phyloP scores from a whole-genome alignment of 495 filamentous ascomycete genomes.

The Penicillium samsonianum region DNA sequence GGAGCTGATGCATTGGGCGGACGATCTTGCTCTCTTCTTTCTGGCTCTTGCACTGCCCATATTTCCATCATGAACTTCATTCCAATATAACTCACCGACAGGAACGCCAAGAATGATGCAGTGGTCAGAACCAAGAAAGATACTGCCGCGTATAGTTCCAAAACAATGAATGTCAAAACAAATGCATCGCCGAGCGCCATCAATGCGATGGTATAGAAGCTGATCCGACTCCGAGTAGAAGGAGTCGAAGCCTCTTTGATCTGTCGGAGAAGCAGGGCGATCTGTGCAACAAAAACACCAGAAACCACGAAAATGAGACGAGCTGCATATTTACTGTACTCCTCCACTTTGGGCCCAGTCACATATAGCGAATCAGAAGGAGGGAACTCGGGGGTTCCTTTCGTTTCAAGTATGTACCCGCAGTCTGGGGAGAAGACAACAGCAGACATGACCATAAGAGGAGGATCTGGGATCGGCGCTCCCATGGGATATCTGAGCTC shows the following conservation, averaged over 20 bases:
- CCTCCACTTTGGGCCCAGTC: slow-evolving; percentile 74
- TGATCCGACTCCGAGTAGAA: slow-evolving; percentile 88
- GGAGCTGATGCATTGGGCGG: slow-evolving; percentile 29
- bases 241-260: slow-evolving; percentile 91
- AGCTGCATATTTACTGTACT: slow-evolving; percentile 65
- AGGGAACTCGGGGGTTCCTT: slow-evolving; percentile 72
- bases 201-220: slow-evolving; percentile 80
- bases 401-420: slow-evolving; percentile 85
- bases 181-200: slow-evolving; percentile 86
- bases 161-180: slow-evolving; percentile 62
- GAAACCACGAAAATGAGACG: slow-evolving; percentile 68
- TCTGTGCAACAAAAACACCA: slow-evolving; percentile 64
- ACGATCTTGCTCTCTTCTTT: slow-evolving; percentile 61
- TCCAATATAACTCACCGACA: slow-evolving; percentile 71
- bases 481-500: slow-evolving; percentile 87
- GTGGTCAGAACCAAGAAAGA: slow-evolving; percentile 69
- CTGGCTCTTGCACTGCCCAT: slow-evolving; percentile 82
- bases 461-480: slow-evolving; percentile 64
- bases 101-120: slow-evolving; percentile 69
- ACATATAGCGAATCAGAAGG: slow-evolving; percentile 68
- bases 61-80: slow-evolving; percentile 88
- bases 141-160: slow-evolving; percentile 62
- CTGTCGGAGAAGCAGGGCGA: slow-evolving; percentile 75
- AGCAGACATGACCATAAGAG: slow-evolving; percentile 76
- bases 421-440: slow-evolving; percentile 93